These are phyloP conservation scores for Magnusiomyces suaveolens DNA, from an alignment of 1,139 yeast species.

Conservation along the genomic window DNA sequence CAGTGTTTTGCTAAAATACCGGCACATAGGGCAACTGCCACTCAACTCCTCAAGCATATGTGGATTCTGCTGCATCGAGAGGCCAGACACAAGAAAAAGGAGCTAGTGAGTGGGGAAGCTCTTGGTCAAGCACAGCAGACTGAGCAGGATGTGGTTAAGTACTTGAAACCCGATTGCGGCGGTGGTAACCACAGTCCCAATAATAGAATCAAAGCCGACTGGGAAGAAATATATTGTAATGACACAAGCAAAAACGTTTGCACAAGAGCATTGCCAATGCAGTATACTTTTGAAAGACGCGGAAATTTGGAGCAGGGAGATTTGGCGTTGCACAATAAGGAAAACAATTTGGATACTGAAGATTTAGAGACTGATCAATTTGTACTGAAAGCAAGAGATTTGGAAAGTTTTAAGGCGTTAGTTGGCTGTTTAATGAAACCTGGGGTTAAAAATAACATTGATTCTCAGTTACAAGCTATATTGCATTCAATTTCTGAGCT, in stretches of 20 bases:
- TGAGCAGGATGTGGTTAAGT: neutral
- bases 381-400: neutral
- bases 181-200: neutral
- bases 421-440: neutral
- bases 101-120: neutral
- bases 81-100: neutral
- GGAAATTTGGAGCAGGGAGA: neutral
- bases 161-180: neutral
- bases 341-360: too few relatives aligned
- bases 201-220: neutral
- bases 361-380: neutral
- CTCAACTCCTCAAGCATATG: slow-evolving; percentile 45
- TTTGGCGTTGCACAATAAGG: too few relatives aligned
- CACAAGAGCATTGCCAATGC: neutral
- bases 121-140: neutral
- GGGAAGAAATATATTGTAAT: too few relatives aligned
- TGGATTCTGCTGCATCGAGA: slow-evolving; percentile 39
- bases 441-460: neutral
- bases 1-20: slow-evolving; percentile 78
- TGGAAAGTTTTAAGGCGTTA: neutral
- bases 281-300: neutral
- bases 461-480: neutral
- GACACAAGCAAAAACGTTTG: too few relatives aligned
- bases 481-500: neutral
- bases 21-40: slow-evolving; percentile 48